Percentiles rank a stretch among this genome's conserved stretches.
phyloP scores from a whole-genome alignment of 495 filamentous ascomycete genomes.

The Penicillium samsonianum region DNA sequence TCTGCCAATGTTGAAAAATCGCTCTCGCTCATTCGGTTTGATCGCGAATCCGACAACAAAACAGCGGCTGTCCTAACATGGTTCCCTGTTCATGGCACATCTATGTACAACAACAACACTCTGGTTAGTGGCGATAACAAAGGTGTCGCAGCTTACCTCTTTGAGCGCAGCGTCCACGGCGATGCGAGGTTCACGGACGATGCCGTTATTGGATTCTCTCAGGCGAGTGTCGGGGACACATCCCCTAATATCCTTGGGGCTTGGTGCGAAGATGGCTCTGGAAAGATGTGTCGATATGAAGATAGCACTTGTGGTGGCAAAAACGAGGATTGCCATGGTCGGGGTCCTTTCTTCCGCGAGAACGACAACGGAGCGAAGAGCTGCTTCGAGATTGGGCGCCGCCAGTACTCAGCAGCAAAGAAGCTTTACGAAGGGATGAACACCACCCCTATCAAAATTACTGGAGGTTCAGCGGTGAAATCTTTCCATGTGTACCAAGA shows the following conservation, averaged over 20 bases:
- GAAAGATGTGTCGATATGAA: conserved; percentile 64
- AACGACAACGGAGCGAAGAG: conserved; percentile 70
- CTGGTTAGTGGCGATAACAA: conserved; percentile 94
- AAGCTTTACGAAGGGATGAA: conserved; percentile 59
- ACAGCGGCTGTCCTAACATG: conserved; percentile 81
- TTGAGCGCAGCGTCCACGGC: conserved; percentile 69
- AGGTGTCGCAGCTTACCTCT: conserved; percentile 83
- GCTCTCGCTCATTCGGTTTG: conserved; percentile 81
- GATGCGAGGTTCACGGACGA: conserved; percentile 56
- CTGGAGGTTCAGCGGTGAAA: conserved; percentile 60
- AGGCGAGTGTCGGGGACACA: conserved; percentile 92
- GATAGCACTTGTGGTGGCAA: conserved; percentile 80
- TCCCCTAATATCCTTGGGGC: conserved; percentile 85
- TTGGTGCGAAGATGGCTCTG: conserved; percentile 76
- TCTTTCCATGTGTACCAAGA: conserved; percentile 76
- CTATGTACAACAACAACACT: conserved; percentile 90
- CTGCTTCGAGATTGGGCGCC: conserved; percentile 71
- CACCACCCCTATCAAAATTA: conserved; percentile 43
- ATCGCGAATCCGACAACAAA: conserved; percentile 68
- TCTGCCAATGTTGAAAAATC: conserved; percentile 80
- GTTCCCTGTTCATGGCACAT: conserved; percentile 94
- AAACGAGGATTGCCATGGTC: conserved; percentile 77
- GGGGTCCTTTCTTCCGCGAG: conserved; percentile 76
- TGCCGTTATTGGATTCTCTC: conserved; percentile 94
- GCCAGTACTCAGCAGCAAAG: conserved; percentile 65